phyloP scores from a whole-genome alignment of 2,329 filamentous ascomycete genomes.

The Chaetomiaceae sp. region DNA sequence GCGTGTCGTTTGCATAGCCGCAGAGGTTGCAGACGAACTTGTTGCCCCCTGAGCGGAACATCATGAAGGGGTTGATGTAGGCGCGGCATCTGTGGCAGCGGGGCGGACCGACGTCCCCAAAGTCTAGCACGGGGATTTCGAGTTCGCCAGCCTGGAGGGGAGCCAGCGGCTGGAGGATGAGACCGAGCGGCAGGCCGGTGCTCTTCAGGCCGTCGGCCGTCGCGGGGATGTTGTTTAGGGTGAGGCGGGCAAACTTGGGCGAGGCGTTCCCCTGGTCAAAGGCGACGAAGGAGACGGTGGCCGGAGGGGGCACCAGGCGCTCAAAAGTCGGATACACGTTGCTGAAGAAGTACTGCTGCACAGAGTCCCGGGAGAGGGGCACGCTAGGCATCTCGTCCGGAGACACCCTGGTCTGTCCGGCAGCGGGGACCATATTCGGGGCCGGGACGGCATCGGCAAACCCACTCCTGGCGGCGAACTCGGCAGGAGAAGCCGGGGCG shows the following conservation, averaged over 20 bases:
- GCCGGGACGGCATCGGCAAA: slow-evolving; percentile 34
- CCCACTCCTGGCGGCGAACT: slow-evolving; percentile 44
- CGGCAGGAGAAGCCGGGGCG: slow-evolving; percentile 38
- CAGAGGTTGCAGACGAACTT: slow-evolving; percentile 99
- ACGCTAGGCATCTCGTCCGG: slow-evolving; percentile 92
- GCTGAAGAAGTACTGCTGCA: slow-evolving; percentile 77
- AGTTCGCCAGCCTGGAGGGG: slow-evolving; percentile 77
- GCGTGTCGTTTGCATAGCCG: slow-evolving; percentile 92
- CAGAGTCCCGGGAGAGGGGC: slow-evolving; percentile 74
- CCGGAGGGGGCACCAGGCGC: slow-evolving; percentile 84
- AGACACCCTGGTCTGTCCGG: slow-evolving; percentile 72
- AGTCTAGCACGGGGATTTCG: slow-evolving; percentile 87
- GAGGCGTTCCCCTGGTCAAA: slow-evolving; percentile 95
- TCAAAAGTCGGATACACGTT: slow-evolving; percentile 96
- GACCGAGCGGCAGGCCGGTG: slow-evolving; percentile 79
- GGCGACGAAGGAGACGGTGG: slow-evolving; percentile 84
- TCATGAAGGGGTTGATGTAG: slow-evolving; percentile 99
- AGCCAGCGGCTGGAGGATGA: slow-evolving; percentile 85
- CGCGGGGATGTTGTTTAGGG: slow-evolving; percentile 87
- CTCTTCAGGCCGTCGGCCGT: slow-evolving; percentile 73
- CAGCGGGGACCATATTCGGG: slow-evolving; percentile 50
- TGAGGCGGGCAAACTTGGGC: slow-evolving; percentile 87
- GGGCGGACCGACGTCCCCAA: slow-evolving; percentile 85
- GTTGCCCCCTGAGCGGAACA: slow-evolving; percentile 88
- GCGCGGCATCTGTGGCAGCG: slow-evolving; percentile 88